Evolutionary conservation across 225 moss, liverwort and hornwort species (phyloP), one percentile per base, ranked within the genome.

Genomic region (Ulota crispa): DNA sequence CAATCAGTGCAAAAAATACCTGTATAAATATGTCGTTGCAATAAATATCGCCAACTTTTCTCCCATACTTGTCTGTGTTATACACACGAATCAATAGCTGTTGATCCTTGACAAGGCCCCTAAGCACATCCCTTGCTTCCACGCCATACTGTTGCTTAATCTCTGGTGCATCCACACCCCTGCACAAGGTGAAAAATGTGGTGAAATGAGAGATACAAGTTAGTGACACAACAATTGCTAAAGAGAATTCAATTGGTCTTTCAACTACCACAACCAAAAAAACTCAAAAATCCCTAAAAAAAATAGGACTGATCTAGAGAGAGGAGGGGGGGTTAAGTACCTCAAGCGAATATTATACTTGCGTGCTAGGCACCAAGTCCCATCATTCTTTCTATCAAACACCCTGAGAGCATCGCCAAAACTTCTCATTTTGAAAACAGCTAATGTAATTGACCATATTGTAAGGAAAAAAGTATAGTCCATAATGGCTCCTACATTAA

Each of bases 111-210:
- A 92, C 84, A 19, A 92, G 86, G 18, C 77, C 41, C 28, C 28
- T 42, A 5, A 92, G 80, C 27, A 67, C 50, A 2, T 60, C 80
- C 42, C 81, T 83, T 0, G 91, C 83, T 72, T 92, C 83, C 8
- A 65, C 6, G 9, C 87, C 91, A 21, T 78, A 92, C 5, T 19
- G 54, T 75, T 89, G 89, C 2, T 1, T 34, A 62, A 67, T 41
- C 82, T 92, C 91, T n/a, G 91, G 91, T 63, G 91, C 91, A 83
- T 92, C 91, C 42, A 92, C 88, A 47, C 91, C 91, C 80, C 91
- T 92, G 69, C 56, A 18, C 2, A 66, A 80, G 32, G 57, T 47
- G 60, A 47, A 53, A 37, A 47, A 60, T 6, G 31, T 23, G 8
- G 14, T 21, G 60, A 69, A 14, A 9, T 68, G 31, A 76, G 64